These are phyloP conservation scores for Suillus subalutaceus DNA, from an alignment of 768 basidiomycete genomes.

Conservation along the genomic window DNA sequence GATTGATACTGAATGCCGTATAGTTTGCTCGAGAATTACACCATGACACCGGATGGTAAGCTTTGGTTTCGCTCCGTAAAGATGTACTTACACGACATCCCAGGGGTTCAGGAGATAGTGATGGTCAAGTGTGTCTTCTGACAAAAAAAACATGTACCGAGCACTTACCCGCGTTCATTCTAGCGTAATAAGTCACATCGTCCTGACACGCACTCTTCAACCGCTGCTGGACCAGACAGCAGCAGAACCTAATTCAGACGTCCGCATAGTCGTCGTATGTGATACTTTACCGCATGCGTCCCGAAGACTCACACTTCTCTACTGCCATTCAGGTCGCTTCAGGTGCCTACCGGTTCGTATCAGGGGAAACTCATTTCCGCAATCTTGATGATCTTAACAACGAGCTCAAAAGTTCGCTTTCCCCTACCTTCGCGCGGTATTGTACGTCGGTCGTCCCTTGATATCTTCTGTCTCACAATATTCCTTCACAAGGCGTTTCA, in stretches of 20 bases:
- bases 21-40: constrained; percentile 25
- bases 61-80: background rate
- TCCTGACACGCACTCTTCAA: constrained; percentile 56
- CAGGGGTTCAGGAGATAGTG: constrained; percentile 43
- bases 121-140: constrained; percentile 46
- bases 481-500: constrained; percentile 35
- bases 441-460: constrained; percentile 22
- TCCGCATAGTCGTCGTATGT: constrained; percentile 61
- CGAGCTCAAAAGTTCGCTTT: constrained; percentile 29
- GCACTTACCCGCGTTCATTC: constrained; percentile 8
- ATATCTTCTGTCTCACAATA: background rate
- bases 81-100: background rate
- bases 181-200: constrained; percentile 56
- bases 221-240: constrained; percentile 57
- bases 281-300: background rate
- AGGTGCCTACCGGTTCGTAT: constrained; percentile 24
- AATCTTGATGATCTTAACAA: constrained; percentile 41
- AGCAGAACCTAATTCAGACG: constrained; percentile 49
- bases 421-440: constrained; percentile 32
- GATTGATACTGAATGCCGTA: constrained; percentile 4
- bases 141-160: background rate
- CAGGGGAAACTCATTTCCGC: constrained; percentile 28
- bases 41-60: constrained; percentile 32
- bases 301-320: background rate
- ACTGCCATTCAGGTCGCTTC: constrained; percentile 37